Conservation (phyloP, 1,284 basidiomycete species). For the Ustilago lituana region DNA sequence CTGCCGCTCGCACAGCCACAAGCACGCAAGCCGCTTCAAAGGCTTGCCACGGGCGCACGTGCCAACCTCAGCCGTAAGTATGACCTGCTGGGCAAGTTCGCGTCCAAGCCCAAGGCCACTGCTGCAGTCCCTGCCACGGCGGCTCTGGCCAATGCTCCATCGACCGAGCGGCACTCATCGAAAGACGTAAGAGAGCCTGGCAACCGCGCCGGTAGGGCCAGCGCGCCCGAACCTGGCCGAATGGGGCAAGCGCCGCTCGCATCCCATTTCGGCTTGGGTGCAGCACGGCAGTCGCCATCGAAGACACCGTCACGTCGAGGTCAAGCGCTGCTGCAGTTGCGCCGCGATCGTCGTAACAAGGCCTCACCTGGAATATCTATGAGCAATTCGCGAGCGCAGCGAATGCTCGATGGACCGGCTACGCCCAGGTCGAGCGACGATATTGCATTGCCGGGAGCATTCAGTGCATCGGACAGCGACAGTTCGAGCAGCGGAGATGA, state of each 20-base stretch:
- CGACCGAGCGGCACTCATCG: slow-evolving; percentile 3
- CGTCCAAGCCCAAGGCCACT: slow-evolving; percentile 22
- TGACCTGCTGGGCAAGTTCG: slow-evolving; percentile 44
- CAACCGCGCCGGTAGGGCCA: slow-evolving; percentile 4
- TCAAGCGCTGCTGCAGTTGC: slow-evolving; percentile 27
- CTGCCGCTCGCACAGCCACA: slow-evolving; percentile 26
- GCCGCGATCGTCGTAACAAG: slow-evolving; percentile 17
- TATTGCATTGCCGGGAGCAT: slow-evolving; percentile 6
- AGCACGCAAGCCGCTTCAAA: slow-evolving; percentile 28
- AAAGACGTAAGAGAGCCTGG: slow-evolving; percentile 2
- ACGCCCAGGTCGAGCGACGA: slow-evolving; percentile 46
- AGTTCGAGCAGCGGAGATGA: slow-evolving; percentile 18
- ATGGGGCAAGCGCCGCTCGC: background rate
- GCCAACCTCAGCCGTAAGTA: slow-evolving; percentile 38
- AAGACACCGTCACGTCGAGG: slow-evolving; percentile 17
- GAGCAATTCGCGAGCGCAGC: slow-evolving; percentile 3
- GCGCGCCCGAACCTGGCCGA: slow-evolving; percentile 1
- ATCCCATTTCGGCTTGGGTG: slow-evolving; percentile 2
- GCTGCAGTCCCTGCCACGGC: slow-evolving; percentile 2
- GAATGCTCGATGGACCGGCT: slow-evolving; percentile 11
- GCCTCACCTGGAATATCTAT: slow-evolving; percentile 10
- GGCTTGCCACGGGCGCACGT: slow-evolving; percentile 18
- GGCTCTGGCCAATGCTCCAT: background rate
- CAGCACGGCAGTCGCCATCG: slow-evolving; percentile 6
- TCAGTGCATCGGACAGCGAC: slow-evolving; percentile 15